Conservation (phyloP, 805 yeast species). For the Yarrowia sp. region DNA sequence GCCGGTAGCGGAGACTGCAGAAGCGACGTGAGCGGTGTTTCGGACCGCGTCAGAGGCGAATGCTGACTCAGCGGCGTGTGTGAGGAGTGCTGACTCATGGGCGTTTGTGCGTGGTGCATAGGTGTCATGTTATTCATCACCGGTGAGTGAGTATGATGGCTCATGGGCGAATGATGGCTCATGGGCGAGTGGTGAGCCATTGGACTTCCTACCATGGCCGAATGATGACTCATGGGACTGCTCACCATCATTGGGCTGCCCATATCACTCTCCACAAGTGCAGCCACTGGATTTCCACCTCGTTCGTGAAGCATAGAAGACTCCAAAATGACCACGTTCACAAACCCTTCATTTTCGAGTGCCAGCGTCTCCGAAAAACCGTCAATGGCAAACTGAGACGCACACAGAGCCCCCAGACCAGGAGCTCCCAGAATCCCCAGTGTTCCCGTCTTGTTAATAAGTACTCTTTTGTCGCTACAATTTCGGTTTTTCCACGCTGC, state of each 20-base stretch:
- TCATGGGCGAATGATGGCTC: background rate
- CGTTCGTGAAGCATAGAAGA: constrained; percentile 25
- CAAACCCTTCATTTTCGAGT: constrained; percentile 32
- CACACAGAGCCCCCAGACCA: constrained; percentile 34
- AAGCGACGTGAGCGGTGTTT: background rate
- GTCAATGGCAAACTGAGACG: constrained; percentile 37
- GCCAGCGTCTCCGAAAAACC: constrained; percentile 37
- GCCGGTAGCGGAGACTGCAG: background rate
- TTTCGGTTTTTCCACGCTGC: background rate
- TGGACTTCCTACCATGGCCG: background rate
- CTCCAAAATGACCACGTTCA: constrained; percentile 28
- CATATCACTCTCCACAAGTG: background rate
- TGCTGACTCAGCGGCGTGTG: background rate
- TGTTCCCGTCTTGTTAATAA: constrained; percentile 28
- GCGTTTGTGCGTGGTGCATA: background rate
- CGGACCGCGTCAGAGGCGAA: background rate
- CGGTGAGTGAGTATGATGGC: background rate
- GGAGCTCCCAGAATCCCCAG: constrained; percentile 37
- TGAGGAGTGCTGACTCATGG: background rate
- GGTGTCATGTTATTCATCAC: background rate
- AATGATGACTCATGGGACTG: background rate
- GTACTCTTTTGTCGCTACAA: background rate
- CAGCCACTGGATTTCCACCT: constrained; percentile 27
- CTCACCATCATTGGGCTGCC: background rate
- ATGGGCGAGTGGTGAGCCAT: background rate